These are phyloP conservation scores for Acanthamoeba sp. DNA, from an alignment of 208 protist species.

Conservation along the genomic window DNA sequence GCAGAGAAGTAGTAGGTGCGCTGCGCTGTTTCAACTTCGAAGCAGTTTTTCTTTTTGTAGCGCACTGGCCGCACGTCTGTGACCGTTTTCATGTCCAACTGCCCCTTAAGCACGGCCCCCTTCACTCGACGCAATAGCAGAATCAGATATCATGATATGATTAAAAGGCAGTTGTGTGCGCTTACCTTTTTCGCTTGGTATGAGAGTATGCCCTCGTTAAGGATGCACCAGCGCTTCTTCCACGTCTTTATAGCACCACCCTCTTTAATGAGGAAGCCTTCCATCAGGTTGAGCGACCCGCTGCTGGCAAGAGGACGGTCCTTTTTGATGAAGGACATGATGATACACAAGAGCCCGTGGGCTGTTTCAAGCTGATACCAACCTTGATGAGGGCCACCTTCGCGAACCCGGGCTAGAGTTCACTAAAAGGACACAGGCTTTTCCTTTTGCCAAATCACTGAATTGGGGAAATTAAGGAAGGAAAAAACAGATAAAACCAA, in stretches of 20 bases:
- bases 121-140: not conserved
- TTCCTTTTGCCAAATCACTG: too few relatives aligned
- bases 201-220: not conserved
- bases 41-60: conserved; percentile 11
- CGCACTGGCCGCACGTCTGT: not conserved
- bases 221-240: conserved; percentile 53
- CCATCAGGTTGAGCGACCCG: not conserved
- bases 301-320: too few relatives aligned
- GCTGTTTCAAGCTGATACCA: too few relatives aligned
- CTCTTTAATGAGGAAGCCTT: conserved; percentile 20
- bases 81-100: not conserved
- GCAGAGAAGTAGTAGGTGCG: conserved; percentile 17
- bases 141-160: not conserved
- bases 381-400: too few relatives aligned
- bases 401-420: too few relatives aligned
- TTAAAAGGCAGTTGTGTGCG: not conserved
- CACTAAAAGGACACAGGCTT: too few relatives aligned
- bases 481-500: too few relatives aligned
- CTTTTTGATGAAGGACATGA: too few relatives aligned
- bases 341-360: too few relatives aligned
- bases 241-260: conserved; percentile 16
- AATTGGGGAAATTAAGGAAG: too few relatives aligned
- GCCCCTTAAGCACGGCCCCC: not conserved
- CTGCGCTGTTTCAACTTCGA: not conserved
- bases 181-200: conserved; percentile 22